A percentile compares a stretch with the other conserved stretches of the same genome.
Evolutionary conservation across 805 yeast genomes (phyloP).

Genomic region (Sugiyamaella marilandica): DNA sequence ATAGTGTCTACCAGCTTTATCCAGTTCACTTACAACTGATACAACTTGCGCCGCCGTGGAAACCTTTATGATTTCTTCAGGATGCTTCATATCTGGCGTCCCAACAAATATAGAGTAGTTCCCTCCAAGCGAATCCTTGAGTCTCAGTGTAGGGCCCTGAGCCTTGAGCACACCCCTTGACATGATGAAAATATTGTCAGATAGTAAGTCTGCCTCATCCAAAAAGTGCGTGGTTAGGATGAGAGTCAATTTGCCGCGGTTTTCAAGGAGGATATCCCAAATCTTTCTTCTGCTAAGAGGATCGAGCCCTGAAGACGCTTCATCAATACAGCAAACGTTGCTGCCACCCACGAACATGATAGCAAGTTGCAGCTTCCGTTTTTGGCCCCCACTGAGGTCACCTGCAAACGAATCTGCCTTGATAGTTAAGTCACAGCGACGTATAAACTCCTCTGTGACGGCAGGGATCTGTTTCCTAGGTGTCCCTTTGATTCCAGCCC

Average conservation of each 20-base stretch:
- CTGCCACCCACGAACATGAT: conserved; percentile 35
- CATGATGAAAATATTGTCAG: conserved; percentile 33
- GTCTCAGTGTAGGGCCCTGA: conserved; percentile 31
- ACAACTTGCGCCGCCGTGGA: conserved; percentile 25
- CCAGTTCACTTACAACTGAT: conserved; percentile 22
- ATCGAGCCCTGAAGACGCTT: conserved; percentile 37
- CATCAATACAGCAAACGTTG: conserved; percentile 34
- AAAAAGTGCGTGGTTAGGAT: conserved; percentile 35
- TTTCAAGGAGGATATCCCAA: conserved; percentile 33
- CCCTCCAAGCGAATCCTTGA: conserved; percentile 33
- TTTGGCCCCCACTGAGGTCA: conserved; percentile 34
- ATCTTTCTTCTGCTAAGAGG: conserved; percentile 34
- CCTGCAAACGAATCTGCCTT: conserved; percentile 24
- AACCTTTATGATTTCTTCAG: conserved; percentile 25
- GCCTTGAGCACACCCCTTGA: conserved; percentile 32
- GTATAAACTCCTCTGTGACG: conserved; percentile 22
- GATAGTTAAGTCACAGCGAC: conserved; percentile 28
- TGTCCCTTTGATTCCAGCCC: conserved; percentile 33
- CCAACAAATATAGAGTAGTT: conserved; percentile 29
- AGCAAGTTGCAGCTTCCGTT: conserved; percentile 35
- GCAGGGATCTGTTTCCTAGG: conserved; percentile 14
- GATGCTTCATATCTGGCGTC: conserved; percentile 19
- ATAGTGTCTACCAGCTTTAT: conserved; percentile 22
- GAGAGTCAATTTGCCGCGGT: conserved; percentile 29
- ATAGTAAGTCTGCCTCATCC: conserved; percentile 35